Conservation (phyloP, 1,284 basidiomycete genomes). For the Ganoderma leucocontextum region DNA sequence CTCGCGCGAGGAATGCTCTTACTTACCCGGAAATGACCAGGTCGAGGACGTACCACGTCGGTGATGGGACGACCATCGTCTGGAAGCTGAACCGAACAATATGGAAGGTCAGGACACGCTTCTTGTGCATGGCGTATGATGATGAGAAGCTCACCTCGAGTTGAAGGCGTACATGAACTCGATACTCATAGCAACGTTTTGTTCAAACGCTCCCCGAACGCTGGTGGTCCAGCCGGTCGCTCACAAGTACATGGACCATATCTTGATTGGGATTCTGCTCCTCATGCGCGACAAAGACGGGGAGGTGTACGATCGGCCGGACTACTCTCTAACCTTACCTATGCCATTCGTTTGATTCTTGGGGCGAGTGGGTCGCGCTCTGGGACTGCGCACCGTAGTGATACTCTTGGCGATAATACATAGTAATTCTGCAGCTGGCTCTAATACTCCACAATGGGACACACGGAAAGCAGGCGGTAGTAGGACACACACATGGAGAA, state of each 20-base stretch:
- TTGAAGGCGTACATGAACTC: slow-evolving; percentile 32
- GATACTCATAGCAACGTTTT: slow-evolving; percentile 34
- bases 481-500: neutral
- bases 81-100: slow-evolving; percentile 35
- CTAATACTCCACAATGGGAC: neutral
- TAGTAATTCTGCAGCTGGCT: neutral
- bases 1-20: neutral
- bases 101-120: slow-evolving; percentile 36
- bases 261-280: slow-evolving; percentile 38
- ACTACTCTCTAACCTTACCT: slow-evolving; percentile 2
- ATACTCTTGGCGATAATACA: neutral
- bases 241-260: slow-evolving; percentile 36
- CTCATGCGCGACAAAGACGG: slow-evolving; percentile 38
- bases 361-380: neutral
- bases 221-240: slow-evolving; percentile 36
- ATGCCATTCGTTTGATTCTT: slow-evolving; percentile 1
- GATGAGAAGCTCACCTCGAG: neutral
- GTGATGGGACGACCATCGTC: slow-evolving; percentile 34
- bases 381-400: neutral
- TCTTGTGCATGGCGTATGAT: neutral
- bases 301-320: slow-evolving; percentile 8
- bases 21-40: slow-evolving; percentile 16
- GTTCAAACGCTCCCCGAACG: slow-evolving; percentile 30
- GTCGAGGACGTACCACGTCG: slow-evolving; percentile 34
- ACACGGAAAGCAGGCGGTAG: neutral